phyloP scores from a whole-genome alignment of 257 asterid genomes.

The Nicotiana undulata region DNA sequence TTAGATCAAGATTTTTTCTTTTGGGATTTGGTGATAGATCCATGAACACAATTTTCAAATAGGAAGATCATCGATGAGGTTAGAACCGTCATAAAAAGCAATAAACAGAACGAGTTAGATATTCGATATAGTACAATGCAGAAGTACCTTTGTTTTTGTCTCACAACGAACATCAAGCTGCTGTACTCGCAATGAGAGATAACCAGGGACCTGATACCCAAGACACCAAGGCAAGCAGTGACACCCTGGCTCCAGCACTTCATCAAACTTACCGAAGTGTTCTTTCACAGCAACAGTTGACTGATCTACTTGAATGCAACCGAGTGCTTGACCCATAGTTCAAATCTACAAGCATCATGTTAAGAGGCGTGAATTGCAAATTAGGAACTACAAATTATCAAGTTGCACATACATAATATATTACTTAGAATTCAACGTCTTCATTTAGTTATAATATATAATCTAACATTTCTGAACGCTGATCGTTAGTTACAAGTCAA shows the following conservation, averaged over 20 bases:
- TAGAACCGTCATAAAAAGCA: background rate
- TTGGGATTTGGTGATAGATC: background rate
- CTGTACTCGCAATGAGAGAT: constrained; percentile 24
- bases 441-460: background rate
- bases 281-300: constrained; percentile 29
- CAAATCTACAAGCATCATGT: constrained; percentile 6
- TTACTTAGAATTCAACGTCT: background rate
- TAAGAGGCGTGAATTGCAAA: background rate
- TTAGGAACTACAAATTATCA: background rate
- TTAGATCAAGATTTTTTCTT: background rate
- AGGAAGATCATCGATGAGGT: background rate
- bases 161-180: constrained; percentile 36
- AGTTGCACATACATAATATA: background rate
- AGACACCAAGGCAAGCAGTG: constrained; percentile 38
- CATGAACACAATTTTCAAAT: background rate
- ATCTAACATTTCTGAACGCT: background rate
- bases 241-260: constrained; percentile 36
- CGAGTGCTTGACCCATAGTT: constrained; percentile 30
- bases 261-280: constrained; percentile 24
- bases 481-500: background rate
- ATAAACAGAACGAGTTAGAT: background rate
- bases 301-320: constrained; percentile 32
- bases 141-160: constrained; percentile 32
- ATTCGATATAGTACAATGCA: background rate
- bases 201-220: constrained; percentile 24